Percentiles rank a stretch among this genome's conserved stretches.
Evolutionary conservation across 306 rosid species (phyloP).

Genomic region (Cyamopsis tetragonoloba): DNA sequence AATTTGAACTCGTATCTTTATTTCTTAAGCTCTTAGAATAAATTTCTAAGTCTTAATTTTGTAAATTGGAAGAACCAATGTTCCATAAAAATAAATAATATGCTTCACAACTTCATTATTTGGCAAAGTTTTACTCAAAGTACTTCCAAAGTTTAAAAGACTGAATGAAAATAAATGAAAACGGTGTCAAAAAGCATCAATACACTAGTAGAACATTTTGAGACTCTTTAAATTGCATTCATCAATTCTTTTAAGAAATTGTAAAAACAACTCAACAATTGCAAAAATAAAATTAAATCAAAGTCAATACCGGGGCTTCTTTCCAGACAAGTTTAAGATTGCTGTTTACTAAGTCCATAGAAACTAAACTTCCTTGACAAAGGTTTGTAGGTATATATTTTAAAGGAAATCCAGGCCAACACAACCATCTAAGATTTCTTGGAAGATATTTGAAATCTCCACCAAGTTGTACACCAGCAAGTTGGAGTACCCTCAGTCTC

Average conservation of each 20-base stretch:
- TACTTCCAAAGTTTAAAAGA: too few species aligned
- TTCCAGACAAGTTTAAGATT: background rate
- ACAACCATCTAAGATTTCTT: background rate
- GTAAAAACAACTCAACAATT: background rate
- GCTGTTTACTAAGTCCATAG: background rate
- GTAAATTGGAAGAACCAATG: too few species aligned
- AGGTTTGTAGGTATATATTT: background rate
- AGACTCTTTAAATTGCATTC: background rate
- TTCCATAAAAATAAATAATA: too few species aligned
- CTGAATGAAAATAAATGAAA: too few species aligned
- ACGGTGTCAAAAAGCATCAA: too few species aligned
- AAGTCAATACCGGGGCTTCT: background rate
- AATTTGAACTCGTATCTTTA: too few species aligned
- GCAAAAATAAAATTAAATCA: background rate
- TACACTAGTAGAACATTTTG: background rate
- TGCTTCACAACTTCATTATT: too few species aligned
- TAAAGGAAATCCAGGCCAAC: background rate
- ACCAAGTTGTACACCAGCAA: background rate
- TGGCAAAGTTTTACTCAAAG: too few species aligned
- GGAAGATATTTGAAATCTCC: background rate
- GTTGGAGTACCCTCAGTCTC: slow-evolving; percentile 1
- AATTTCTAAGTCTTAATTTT: too few species aligned
- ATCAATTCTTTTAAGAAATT: too few species aligned
- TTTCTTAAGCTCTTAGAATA: too few species aligned
- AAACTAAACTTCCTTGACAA: background rate